Percentiles rank a stretch among this genome's conserved stretches.
Evolutionary conservation across 306 rosid species (phyloP).

Genomic region (Castanea mollissima): DNA sequence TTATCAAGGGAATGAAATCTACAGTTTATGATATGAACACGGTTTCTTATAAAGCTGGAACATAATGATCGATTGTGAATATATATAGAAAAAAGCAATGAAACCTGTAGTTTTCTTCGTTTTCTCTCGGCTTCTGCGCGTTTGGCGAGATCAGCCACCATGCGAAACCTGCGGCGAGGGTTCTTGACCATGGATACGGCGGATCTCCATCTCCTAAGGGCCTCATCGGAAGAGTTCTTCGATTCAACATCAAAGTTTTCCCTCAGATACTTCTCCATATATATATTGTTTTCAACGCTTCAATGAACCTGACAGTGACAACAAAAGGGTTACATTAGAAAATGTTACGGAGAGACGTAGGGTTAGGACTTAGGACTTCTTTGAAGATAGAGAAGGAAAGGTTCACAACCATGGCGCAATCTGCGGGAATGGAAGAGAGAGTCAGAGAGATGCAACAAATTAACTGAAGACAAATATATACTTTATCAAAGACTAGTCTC

Average conservation of each 20-base stretch:
- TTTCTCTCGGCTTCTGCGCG: conserved; percentile 61
- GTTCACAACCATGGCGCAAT: no score
- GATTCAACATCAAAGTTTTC: conserved; percentile 59
- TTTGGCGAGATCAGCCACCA: conserved; percentile 87
- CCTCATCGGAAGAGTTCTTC: conserved; percentile 57
- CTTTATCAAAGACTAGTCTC: no score
- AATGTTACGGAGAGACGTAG: no score
- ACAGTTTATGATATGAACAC: no score
- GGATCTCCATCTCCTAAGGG: conserved; percentile 75
- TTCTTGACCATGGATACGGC: conserved; percentile 85
- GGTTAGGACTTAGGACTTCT: no score
- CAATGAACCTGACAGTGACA: no score
- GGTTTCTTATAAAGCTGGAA: background rate
- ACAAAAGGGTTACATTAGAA: no score
- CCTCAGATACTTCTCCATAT: conserved; percentile 70
- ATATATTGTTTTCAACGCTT: background rate
- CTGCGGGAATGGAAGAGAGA: no score
- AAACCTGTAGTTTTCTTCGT: conserved; percentile 68
- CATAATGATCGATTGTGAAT: background rate
- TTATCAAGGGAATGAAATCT: background rate
- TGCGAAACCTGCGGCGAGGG: conserved; percentile 87
- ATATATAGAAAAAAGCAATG: background rate
- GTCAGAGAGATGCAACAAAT: no score
- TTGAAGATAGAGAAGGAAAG: no score
- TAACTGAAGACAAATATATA: no score